Base-by-base conservation (phyloP, 1,284 basidiomycete genomes). In the Austroboletus rostrupii region DNA sequence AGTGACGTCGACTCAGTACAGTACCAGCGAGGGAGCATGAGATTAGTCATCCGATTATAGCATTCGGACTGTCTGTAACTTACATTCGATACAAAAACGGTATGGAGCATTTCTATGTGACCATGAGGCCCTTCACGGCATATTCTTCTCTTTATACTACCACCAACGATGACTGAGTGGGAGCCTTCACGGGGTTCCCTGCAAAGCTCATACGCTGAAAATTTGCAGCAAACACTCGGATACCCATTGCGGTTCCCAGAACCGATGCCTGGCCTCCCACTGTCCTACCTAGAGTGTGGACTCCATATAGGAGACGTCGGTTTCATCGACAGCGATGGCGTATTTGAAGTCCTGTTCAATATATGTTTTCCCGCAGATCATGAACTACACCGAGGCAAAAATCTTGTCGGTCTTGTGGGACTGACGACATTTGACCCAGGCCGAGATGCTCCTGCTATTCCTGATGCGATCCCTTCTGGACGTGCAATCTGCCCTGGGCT, bases 281-380 rank as follows among this genome's bases (percentile, higher is more conserved):
- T 2, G 20, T 5, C 9, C 19, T 43, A 6, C 4, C 36, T 19
- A 23, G 12, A 11, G 2, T 17, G 5, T 0, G 50, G 50, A 3
- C 29, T 52, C 7, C 52, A 12, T 11, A 52, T 52, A 4, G 50
- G 50, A 11, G 50, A 52, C 3, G 33, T 52, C 13, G 50, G 50
- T 10, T 40, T 20, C 2, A 41, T 52, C 23, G 38, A 52, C 12
- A 43, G 41, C 19, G 10, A 5, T 5, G 50, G 50, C 3, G 9
- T 14, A 5, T 52, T 52, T 5, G 21, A 52, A 7, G 9, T 36
- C 26, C 47, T 52, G 9, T 47, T 47, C 37, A 52, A 52, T n/a
- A 40, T 52, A 3, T n/a, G 8, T 1, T 20, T 19, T 31, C 16
- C 35, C 9, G 10, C 20, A 14, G 2, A 35, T 8, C 32, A 17